These are phyloP conservation scores for Candida sp. DNA, from an alignment of 1,139 yeast genomes.

Conservation along the genomic window DNA sequence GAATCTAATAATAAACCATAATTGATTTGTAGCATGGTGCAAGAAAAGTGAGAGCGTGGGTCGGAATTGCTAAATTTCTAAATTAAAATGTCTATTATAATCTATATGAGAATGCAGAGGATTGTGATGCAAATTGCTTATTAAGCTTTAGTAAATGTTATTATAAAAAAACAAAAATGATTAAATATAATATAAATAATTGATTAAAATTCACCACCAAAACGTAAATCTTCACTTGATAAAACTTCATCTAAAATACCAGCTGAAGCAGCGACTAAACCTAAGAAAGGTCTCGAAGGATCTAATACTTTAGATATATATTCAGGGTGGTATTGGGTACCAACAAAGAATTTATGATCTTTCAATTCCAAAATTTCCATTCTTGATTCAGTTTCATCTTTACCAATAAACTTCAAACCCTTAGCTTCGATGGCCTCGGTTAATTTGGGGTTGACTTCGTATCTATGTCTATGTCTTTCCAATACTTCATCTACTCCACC, in stretches of 20 bases:
- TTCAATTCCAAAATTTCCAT: slow-evolving; percentile 90
- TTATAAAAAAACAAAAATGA: background rate
- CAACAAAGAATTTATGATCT: slow-evolving; percentile 87
- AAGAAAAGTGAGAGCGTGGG: background rate
- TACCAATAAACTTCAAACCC: slow-evolving; percentile 89
- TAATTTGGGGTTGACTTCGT: slow-evolving; percentile 89
- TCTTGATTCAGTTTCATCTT: slow-evolving; percentile 84
- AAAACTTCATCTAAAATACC: slow-evolving; percentile 71
- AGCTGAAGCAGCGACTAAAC: slow-evolving; percentile 89
- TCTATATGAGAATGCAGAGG: background rate
- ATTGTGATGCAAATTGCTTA: background rate
- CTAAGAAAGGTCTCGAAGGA: slow-evolving; percentile 95
- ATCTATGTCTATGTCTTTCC: slow-evolving; percentile 99
- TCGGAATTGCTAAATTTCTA: background rate
- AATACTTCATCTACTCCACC: slow-evolving; percentile 66
- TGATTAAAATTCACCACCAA: slow-evolving; percentile 41
- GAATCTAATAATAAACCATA: too few species aligned
- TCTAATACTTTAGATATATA: slow-evolving; percentile 93
- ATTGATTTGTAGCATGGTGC: background rate
- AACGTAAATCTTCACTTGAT: slow-evolving; percentile 39
- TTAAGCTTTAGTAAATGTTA: too few species aligned
- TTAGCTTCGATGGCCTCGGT: slow-evolving; percentile 65
- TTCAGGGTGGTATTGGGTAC: slow-evolving; percentile 98
- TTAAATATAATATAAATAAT: too few species aligned
- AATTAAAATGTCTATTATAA: background rate